These are phyloP conservation scores for Hyaloperonospora brassicae DNA, from an alignment of 352 stramenopile genomes.

Conservation along the genomic window DNA sequence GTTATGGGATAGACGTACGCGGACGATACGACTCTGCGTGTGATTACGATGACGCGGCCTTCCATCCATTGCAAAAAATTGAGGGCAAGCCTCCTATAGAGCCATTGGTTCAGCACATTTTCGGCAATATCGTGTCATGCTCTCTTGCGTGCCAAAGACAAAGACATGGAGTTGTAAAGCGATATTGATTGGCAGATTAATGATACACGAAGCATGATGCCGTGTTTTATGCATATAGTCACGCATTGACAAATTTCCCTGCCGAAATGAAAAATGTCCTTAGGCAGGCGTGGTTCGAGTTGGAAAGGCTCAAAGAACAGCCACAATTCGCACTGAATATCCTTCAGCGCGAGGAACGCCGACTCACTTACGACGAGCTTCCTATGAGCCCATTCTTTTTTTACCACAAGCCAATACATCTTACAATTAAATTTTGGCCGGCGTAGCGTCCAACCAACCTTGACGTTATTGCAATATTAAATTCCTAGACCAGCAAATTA, in stretches of 20 bases:
- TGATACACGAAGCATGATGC: no score
- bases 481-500: background rate
- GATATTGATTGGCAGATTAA: no score
- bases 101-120: no score
- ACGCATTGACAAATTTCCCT: no score
- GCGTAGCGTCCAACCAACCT: background rate
- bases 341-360: background rate
- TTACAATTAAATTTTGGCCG: background rate
- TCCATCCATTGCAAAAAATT: no score
- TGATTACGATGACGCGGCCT: no score
- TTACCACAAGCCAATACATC: background rate
- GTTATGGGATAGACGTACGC: background rate
- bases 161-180: no score
- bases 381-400: background rate
- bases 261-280: no score
- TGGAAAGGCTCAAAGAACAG: background rate
- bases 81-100: no score
- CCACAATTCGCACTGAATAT: background rate
- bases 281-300: background rate
- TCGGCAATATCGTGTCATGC: no score
- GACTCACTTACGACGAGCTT: background rate
- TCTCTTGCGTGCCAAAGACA: no score
- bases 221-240: no score
- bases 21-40: background rate
- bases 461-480: conserved; percentile 2